phyloP scores from a whole-genome alignment of 768 basidiomycete species.

The Cystofilobasidium bisporidii region DNA sequence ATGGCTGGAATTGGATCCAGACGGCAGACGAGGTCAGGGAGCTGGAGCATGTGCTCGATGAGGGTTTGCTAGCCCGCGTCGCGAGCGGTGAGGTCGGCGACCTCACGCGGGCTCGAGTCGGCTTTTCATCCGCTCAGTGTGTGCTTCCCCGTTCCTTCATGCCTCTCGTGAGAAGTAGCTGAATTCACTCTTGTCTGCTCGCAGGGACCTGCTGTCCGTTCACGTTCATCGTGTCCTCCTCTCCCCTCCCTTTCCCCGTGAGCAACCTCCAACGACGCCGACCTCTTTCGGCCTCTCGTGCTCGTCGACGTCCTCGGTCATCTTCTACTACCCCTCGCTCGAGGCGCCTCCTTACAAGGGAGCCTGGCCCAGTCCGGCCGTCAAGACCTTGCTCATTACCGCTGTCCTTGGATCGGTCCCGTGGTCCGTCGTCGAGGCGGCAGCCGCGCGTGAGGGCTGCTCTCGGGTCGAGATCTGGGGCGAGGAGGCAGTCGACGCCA shows the following conservation, averaged over 20 bases:
- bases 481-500: neutral
- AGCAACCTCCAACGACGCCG: neutral
- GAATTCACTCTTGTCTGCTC: no score
- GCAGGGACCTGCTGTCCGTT: neutral
- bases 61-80: neutral
- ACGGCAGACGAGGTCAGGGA: neutral
- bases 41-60: conserved; percentile 3
- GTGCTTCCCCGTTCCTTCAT: no score
- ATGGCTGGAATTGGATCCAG: neutral
- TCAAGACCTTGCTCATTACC: conserved; percentile 15
- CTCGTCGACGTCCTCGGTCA: neutral
- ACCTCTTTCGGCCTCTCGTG: conserved; percentile 1
- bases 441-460: conserved; percentile 9
- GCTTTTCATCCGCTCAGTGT: neutral
- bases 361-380: neutral
- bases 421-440: neutral
- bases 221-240: neutral
- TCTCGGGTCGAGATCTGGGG: conserved; percentile 15
- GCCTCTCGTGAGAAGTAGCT: no score
- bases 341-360: conserved; percentile 4
- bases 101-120: neutral
- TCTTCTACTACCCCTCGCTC: neutral
- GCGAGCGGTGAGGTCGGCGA: neutral
- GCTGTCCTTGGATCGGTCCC: neutral
- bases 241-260: neutral